Conservation (phyloP, 331 rosid species). For the Spiraea crenata region DNA sequence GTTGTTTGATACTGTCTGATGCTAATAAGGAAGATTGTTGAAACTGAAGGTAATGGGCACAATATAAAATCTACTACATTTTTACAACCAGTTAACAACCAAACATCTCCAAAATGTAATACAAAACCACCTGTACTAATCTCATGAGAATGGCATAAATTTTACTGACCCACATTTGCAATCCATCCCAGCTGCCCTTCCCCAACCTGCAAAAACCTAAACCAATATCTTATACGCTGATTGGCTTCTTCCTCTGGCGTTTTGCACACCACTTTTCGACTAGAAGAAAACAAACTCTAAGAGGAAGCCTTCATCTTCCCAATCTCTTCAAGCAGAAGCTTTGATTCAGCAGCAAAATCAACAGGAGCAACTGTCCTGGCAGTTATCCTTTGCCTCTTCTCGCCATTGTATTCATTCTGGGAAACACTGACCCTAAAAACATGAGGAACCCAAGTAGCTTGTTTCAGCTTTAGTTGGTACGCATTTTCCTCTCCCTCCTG, state of each 20-base stretch:
- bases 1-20: too few species aligned
- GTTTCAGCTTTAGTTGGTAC: slow-evolving; percentile 57
- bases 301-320: slow-evolving; percentile 54
- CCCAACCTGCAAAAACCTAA: neutral
- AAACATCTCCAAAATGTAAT: slow-evolving; percentile 11
- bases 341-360: slow-evolving; percentile 85
- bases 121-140: slow-evolving; percentile 1
- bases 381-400: slow-evolving; percentile 84
- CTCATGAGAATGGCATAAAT: neutral
- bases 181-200: neutral
- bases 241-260: neutral
- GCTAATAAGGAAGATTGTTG: too few species aligned
- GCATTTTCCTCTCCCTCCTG: slow-evolving; percentile 61
- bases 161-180: neutral
- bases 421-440: slow-evolving; percentile 73
- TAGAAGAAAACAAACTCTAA: neutral
- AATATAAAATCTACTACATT: too few species aligned
- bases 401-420: slow-evolving; percentile 73
- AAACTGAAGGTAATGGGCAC: too few species aligned
- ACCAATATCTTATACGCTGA: neutral
- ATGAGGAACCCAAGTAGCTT: slow-evolving; percentile 83
- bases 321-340: slow-evolving; percentile 65
- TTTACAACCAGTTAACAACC: neutral
- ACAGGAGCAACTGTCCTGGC: slow-evolving; percentile 68
- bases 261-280: neutral